Evolutionary conservation across 345 rosid species (phyloP).

Genomic region (Pistacia integerrima): DNA sequence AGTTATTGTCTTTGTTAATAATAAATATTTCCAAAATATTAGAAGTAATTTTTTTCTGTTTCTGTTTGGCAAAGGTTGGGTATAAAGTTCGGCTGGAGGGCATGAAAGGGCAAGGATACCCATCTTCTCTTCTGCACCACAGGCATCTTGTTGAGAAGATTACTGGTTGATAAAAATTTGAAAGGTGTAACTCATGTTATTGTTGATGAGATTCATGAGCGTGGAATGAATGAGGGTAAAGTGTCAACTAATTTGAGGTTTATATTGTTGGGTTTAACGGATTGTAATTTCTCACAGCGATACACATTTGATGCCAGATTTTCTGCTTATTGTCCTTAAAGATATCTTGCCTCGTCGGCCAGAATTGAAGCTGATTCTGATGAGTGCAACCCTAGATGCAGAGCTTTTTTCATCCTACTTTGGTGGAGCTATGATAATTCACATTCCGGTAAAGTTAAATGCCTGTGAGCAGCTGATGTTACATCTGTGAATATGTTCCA

Average conservation of each 20-base stretch:
- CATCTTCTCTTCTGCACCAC: slow-evolving; percentile 93
- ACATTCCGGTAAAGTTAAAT: slow-evolving; percentile 64
- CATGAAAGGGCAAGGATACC: slow-evolving; percentile 81
- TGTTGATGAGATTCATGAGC: slow-evolving; percentile 97
- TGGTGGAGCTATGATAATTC: slow-evolving; percentile 72
- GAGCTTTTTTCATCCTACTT: slow-evolving; percentile 91
- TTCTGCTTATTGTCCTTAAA: slow-evolving; percentile 88
- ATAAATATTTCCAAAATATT: slow-evolving; percentile 1
- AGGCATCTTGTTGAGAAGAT: slow-evolving; percentile 88
- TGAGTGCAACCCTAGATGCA: slow-evolving; percentile 97
- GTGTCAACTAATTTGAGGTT: slow-evolving; percentile 19
- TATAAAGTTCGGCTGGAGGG: slow-evolving; percentile 95
- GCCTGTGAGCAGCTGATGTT: neutral
- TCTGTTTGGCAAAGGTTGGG: slow-evolving; percentile 66
- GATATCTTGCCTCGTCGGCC: slow-evolving; percentile 88
- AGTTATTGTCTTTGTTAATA: slow-evolving; percentile 11
- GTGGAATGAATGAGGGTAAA: slow-evolving; percentile 97
- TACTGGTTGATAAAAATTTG: slow-evolving; percentile 82
- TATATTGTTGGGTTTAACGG: slow-evolving; percentile 20
- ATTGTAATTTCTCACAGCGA: slow-evolving; percentile 32
- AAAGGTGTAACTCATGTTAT: slow-evolving; percentile 88
- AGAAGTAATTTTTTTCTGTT: slow-evolving; percentile 17
- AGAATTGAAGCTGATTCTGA: slow-evolving; percentile 80
- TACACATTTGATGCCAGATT: slow-evolving; percentile 54
- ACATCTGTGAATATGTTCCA: neutral